Evolutionary conservation across 129 eudicot genomes (phyloP).

Genomic region (Flaveria linearis): DNA sequence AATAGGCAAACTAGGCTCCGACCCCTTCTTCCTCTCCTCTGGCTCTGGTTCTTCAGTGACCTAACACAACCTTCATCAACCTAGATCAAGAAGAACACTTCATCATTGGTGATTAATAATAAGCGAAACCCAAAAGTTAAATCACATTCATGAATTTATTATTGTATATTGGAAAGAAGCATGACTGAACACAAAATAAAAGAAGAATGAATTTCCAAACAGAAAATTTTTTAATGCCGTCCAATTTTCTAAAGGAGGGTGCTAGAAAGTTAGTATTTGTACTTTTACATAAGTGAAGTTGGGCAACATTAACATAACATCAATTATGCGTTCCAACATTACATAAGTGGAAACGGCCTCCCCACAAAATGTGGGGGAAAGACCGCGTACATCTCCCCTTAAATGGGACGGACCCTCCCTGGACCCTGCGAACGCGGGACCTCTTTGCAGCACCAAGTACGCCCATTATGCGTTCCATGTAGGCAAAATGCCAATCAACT

Average conservation of each 20-base stretch:
- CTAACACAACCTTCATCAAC: slow-evolving; percentile 17
- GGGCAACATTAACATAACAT: slow-evolving; percentile 9
- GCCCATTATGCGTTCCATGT: neutral
- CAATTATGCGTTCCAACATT: neutral
- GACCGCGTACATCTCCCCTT: too few species aligned
- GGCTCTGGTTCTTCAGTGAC: slow-evolving; percentile 8
- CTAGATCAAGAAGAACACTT: slow-evolving; percentile 24
- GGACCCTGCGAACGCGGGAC: too few species aligned
- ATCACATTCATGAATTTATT: slow-evolving; percentile 1
- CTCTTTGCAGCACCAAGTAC: too few species aligned
- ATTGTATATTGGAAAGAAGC: neutral
- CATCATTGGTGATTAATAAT: slow-evolving; percentile 18
- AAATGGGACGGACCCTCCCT: too few species aligned
- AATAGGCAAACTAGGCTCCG: slow-evolving; percentile 20
- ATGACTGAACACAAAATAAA: slow-evolving; percentile 18
- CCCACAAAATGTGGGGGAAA: too few species aligned
- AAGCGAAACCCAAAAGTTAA: neutral
- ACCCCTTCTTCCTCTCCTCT: slow-evolving; percentile 9
- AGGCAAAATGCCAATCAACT: neutral
- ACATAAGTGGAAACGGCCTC: too few species aligned
- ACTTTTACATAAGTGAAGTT: neutral
- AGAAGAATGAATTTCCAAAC: neutral
- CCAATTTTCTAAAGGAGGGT: neutral
- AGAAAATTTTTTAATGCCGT: neutral
- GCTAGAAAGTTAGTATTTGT: slow-evolving; percentile 1